Evolutionary conservation across 2,329 filamentous ascomycete species (phyloP), one percentile per base, ranked within the genome.

Genomic region (Fusarium continuum): DNA sequence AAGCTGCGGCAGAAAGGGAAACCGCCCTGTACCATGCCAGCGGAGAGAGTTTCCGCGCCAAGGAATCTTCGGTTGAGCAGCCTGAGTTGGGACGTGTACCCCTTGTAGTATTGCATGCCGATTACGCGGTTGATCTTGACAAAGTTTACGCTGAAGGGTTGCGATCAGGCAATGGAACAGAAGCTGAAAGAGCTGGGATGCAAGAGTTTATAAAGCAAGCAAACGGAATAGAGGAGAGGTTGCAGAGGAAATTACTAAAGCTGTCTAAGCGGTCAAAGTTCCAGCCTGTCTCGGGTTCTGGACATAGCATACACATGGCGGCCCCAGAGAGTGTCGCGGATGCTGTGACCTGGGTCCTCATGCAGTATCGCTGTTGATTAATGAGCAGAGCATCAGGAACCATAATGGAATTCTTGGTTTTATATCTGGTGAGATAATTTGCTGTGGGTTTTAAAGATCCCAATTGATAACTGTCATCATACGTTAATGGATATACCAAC

Each of bases 281-380:
- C 2, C 22, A 40, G 13, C 11, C n/a, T 8, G 10, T 51, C 4
- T 8, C 9, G 0, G 28, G 28, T 3, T 8, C 8, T 5, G 51
- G 28, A 16, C 17, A 4, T 5, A 23, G 8, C 11, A 14, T 51
- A 14, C 51, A 51, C 1, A 8, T 51, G 9, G 11, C 14, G 8
- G 36, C 22, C 1, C 45, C 51, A 1, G 44, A 41, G 5, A 29
- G 4, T 3, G 22, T 41, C 8, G 51, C n/a, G 6, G 23, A 50
- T 29, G 45, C 51, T 35, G 45, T 54, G 2, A 23, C 26, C 2
- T 54, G 51, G 51, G 41, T 51, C 4, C 8, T 54, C 3, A 54
- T 54, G 51, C 45, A 54, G 11, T 50, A 54, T 16, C 25, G 45
- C 11, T 50, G 51, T 28, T 54, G 17, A 35, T 14, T 6, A 4